Evolutionary conservation across 2,329 filamentous ascomycete species (phyloP).

Genomic region (Penicillium thymicola): DNA sequence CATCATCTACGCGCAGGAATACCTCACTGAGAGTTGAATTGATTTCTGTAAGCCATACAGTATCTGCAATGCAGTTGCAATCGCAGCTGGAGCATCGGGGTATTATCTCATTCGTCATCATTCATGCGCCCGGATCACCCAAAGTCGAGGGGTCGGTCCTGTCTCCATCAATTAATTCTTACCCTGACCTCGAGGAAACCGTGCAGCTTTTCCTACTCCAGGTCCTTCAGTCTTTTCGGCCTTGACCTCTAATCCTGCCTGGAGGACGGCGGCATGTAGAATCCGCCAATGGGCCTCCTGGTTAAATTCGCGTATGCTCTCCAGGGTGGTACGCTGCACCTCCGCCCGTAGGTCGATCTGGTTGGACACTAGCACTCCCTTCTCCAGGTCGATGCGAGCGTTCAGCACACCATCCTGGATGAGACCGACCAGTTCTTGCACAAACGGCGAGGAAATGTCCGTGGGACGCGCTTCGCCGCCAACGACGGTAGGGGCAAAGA

Average conservation of each 20-base stretch:
- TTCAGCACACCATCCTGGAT: conserved; percentile 70
- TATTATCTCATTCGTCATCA: conserved; percentile 25
- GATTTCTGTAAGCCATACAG: conserved; percentile 1
- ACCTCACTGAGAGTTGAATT: not conserved
- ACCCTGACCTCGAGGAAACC: not conserved
- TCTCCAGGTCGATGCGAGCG: conserved; percentile 80
- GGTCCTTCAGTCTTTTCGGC: conserved; percentile 18
- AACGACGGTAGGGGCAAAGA: conserved; percentile 59
- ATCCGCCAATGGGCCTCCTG: conserved; percentile 72
- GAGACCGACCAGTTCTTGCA: conserved; percentile 69
- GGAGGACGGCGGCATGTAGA: conserved; percentile 70
- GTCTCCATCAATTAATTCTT: not conserved
- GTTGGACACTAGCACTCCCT: conserved; percentile 72
- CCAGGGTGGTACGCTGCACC: conserved; percentile 68
- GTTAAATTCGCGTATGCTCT: conserved; percentile 68
- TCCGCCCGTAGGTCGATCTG: conserved; percentile 63
- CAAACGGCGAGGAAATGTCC: conserved; percentile 50
- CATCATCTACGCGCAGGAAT: not conserved
- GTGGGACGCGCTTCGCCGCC: conserved; percentile 55
- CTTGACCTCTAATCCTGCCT: conserved; percentile 71
- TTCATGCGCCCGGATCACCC: not conserved
- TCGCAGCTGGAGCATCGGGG: conserved; percentile 9
- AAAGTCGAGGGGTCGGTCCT: not conserved
- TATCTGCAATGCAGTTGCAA: conserved; percentile 5
- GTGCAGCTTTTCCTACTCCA: not conserved